Evolutionary conservation across 2,329 filamentous ascomycete genomes (phyloP).

Genomic region (Talaromyces marneffei): DNA sequence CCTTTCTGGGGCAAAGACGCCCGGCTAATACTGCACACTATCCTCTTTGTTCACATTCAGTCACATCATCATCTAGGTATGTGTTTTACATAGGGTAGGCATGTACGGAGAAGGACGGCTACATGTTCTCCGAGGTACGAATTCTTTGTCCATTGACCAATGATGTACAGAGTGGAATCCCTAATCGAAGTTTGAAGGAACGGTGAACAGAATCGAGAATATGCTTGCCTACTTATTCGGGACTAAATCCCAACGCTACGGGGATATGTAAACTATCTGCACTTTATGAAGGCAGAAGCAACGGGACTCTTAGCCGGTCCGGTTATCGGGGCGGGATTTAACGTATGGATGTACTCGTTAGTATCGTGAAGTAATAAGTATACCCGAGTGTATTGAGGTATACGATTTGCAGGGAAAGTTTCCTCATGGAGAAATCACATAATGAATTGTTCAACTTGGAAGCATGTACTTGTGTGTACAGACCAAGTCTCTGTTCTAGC

Average conservation of each 20-base stretch:
- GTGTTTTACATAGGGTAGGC: background rate
- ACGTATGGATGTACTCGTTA: too few relatives aligned
- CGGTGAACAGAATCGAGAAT: background rate
- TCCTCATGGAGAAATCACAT: background rate
- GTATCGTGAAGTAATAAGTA: background rate
- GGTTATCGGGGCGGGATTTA: background rate
- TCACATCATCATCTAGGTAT: background rate
- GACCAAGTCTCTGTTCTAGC: background rate
- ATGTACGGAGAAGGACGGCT: too few relatives aligned
- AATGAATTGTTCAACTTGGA: background rate
- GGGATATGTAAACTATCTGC: background rate
- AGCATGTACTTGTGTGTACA: background rate
- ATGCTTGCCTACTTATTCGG: background rate
- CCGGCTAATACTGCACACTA: background rate
- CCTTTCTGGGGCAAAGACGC: background rate
- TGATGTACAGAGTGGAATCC: background rate
- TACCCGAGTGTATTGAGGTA: background rate
- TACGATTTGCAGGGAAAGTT: constrained; percentile 1
- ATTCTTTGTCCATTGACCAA: background rate
- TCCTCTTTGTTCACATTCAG: background rate
- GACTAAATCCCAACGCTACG: background rate
- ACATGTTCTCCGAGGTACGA: background rate
- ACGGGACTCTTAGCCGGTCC: background rate
- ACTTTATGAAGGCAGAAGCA: background rate
- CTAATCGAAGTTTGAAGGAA: background rate